These are phyloP conservation scores for Purpureocillium lavendulum DNA, from an alignment of 2,329 filamentous ascomycete genomes.

Conservation along the genomic window DNA sequence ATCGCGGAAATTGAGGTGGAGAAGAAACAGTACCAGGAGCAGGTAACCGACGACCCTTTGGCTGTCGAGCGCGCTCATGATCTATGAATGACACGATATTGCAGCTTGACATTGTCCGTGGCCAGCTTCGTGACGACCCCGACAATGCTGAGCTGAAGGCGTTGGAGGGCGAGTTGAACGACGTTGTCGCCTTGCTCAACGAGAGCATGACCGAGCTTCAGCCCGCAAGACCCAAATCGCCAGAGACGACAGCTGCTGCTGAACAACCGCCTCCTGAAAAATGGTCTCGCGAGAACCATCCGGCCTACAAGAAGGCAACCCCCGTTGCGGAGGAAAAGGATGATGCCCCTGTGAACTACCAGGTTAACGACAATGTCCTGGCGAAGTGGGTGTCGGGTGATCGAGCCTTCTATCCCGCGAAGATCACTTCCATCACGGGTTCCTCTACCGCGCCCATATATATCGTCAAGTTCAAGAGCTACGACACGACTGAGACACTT, in stretches of 20 bases:
- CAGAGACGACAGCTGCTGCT: constrained; percentile 35
- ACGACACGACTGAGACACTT: constrained; percentile 75
- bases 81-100: neutral
- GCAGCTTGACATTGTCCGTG: constrained; percentile 69
- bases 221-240: constrained; percentile 32
- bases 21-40: constrained; percentile 46
- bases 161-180: constrained; percentile 73
- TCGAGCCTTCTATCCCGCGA: constrained; percentile 81
- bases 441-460: constrained; percentile 88
- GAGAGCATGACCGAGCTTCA: constrained; percentile 75
- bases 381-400: constrained; percentile 90
- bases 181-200: constrained; percentile 71
- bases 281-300: constrained; percentile 75
- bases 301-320: constrained; percentile 55
- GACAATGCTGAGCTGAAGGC: constrained; percentile 69
- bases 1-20: constrained; percentile 40
- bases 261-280: constrained; percentile 53
- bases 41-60: too few relatives aligned
- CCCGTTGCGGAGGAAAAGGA: constrained; percentile 41
- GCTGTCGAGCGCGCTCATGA: too few relatives aligned
- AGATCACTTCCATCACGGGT: constrained; percentile 89
- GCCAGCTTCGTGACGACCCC: constrained; percentile 71
- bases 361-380: constrained; percentile 82
- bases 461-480: constrained; percentile 90
- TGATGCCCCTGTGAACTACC: constrained; percentile 51